Evolutionary conservation across 2,329 filamentous ascomycete species (phyloP), one percentile per base, ranked within the genome.

Genomic region (Acarospora socialis): DNA sequence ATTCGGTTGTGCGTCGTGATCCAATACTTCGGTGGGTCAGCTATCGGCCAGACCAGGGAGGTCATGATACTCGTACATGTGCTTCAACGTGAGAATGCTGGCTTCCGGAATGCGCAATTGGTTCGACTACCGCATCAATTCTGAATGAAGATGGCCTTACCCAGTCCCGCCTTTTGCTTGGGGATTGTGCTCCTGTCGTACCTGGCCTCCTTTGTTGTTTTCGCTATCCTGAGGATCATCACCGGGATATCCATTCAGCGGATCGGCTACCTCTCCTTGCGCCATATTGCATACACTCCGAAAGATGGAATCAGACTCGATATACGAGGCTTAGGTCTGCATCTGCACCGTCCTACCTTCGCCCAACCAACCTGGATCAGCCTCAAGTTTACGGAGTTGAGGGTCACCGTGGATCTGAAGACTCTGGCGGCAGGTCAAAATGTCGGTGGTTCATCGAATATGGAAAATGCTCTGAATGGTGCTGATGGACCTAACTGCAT

Each of bases 301-400:
- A 77, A 70, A 55, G 83, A 93, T 69, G 90, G 90, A 45, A 63
- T 93, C 48, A 79, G 79, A 47, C 73, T 98, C 54, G 83, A 93
- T 54, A 76, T 98, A 35, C 76, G 90, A 30, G 82, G 86, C 30
- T 66, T 98, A 32, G 84, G 90, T 26, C 66, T 98, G 46, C 79
- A 81, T 35, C 58, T 95, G 41, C 90, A 98, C 57, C 76, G 86
- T 4, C 90, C 90, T 8, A 95, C 90, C 4, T 95, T 98, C 57
- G 83, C 87, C 28, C 84, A 95, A 54, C 90, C 90, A 26, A 95
- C 92, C 40, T 95, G 87, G 84, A 63, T 93, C 46, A 95, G 86
- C 53, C 66, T 98, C 30, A 81, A 90, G 6, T 59, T 98, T 37
- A 81, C 74, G 47, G 90, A 94, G 51, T 63, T 94, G 30, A 80